Conservation (phyloP, 1,284 basidiomycete genomes). For the Earliella scabrosa region DNA sequence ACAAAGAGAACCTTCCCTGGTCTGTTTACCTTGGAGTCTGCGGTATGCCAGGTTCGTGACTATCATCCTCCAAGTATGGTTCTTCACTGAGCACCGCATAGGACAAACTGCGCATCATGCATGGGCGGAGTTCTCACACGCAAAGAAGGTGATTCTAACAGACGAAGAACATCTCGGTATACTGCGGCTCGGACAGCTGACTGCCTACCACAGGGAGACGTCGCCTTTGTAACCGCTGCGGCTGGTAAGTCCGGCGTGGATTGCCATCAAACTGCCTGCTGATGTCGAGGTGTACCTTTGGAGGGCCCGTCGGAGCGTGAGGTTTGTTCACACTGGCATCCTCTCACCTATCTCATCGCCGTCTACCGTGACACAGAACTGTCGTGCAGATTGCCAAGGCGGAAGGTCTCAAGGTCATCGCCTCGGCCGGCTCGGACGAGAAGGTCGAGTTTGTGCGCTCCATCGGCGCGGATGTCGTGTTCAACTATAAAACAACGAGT, state of each 20-base stretch:
- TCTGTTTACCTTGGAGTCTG: slow-evolving; percentile 34
- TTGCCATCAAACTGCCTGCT: no score
- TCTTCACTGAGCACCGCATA: background rate
- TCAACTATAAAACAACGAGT: slow-evolving; percentile 71
- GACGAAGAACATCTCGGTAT: no score
- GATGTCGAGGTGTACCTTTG: no score
- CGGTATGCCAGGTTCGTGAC: slow-evolving; percentile 36
- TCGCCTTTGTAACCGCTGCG: slow-evolving; percentile 28
- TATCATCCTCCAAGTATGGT: no score
- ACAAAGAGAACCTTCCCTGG: slow-evolving; percentile 34
- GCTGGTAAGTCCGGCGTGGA: slow-evolving; percentile 13
- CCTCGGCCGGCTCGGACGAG: slow-evolving; percentile 70
- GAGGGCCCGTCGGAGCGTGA: slow-evolving; percentile 28
- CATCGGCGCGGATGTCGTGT: slow-evolving; percentile 67
- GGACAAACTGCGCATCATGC: slow-evolving; percentile 31
- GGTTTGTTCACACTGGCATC: background rate
- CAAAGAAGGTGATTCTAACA: slow-evolving; percentile 29
- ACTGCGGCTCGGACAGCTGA: no score
- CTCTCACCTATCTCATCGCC: no score
- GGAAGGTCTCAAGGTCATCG: slow-evolving; percentile 70
- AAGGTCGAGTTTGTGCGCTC: slow-evolving; percentile 67
- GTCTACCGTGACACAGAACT: slow-evolving; percentile 36
- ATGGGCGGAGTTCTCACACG: slow-evolving; percentile 27
- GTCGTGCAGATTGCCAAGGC: slow-evolving; percentile 66
- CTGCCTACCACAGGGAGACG: slow-evolving; percentile 21